These are phyloP conservation scores for Artemisia tridentata DNA, from an alignment of 129 eudicot species.

Conservation along the genomic window DNA sequence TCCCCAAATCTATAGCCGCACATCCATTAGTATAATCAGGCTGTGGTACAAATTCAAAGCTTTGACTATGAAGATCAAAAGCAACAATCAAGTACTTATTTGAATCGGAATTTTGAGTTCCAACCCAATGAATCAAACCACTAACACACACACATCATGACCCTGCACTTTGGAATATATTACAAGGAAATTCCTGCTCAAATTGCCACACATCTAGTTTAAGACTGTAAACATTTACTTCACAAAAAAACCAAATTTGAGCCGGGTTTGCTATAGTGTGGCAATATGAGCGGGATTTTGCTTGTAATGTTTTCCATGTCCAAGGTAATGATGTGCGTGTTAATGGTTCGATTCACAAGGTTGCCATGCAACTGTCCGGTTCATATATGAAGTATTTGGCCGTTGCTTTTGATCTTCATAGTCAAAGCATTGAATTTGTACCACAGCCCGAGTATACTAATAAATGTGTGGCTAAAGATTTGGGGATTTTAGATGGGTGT, in stretches of 20 bases:
- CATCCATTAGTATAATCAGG: slow-evolving; percentile 14
- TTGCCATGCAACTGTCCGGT: background rate
- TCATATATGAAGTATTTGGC: slow-evolving; percentile 1
- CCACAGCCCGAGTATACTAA: slow-evolving; percentile 24
- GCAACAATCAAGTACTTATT: slow-evolving; percentile 20
- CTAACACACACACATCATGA: slow-evolving; percentile 16
- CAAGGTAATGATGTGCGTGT: slow-evolving; percentile 13
- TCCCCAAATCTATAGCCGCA: slow-evolving; percentile 17
- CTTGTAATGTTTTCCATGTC: background rate
- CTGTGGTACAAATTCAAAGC: slow-evolving; percentile 22
- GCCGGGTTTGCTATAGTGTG: background rate
- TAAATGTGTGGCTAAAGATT: slow-evolving; percentile 2
- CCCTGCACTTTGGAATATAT: no score
- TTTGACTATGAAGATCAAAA: slow-evolving; percentile 24
- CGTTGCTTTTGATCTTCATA: slow-evolving; percentile 27
- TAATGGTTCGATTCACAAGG: slow-evolving; percentile 24
- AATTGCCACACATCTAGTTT: background rate
- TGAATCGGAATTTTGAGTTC: background rate
- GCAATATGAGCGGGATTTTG: background rate
- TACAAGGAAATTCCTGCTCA: background rate
- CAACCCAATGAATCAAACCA: slow-evolving; percentile 31
- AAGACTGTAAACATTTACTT: background rate
- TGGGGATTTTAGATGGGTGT: slow-evolving; percentile 27
- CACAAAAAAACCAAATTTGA: background rate
- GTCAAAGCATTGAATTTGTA: slow-evolving; percentile 15